These are phyloP conservation scores for Claviceps cyperi DNA, from an alignment of 2,329 filamentous ascomycete species.

Conservation along the genomic window DNA sequence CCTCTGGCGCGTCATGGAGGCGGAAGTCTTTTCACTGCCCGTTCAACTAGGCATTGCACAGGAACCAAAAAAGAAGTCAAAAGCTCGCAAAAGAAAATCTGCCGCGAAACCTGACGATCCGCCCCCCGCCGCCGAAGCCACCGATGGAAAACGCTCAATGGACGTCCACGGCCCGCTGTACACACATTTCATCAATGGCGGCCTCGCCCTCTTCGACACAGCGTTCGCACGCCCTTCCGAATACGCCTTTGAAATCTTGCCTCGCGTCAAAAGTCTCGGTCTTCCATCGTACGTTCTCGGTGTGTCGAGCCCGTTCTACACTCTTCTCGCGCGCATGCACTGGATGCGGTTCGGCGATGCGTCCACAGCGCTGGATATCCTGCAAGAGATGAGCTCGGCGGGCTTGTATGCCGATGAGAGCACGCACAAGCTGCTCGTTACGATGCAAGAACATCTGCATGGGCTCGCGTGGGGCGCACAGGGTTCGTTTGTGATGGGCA, in stretches of 20 bases:
- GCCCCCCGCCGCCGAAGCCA: conserved; percentile 1
- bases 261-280: conserved; percentile 52
- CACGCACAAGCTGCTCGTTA: conserved; percentile 13
- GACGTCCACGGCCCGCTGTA: conserved; percentile 50
- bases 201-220: conserved; percentile 40
- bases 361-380: conserved; percentile 34
- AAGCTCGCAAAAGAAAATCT: not conserved
- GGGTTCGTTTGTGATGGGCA: conserved; percentile 24
- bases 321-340: conserved; percentile 45
- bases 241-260: conserved; percentile 46
- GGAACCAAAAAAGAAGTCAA: not conserved
- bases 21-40: conserved; percentile 50
- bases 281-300: conserved; percentile 58
- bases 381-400: conserved; percentile 51
- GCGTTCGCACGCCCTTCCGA: conserved; percentile 44
- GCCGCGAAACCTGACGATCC: not conserved
- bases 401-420: conserved; percentile 42
- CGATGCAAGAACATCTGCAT: conserved; percentile 20
- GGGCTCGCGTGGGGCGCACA: conserved; percentile 22
- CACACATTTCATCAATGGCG: conserved; percentile 43
- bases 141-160: conserved; percentile 26
- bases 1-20: conserved; percentile 53
- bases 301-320: conserved; percentile 55
- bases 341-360: conserved; percentile 49
- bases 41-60: conserved; percentile 35